A percentile compares a stretch with the other conserved stretches of the same genome.
Evolutionary conservation across 225 moss, liverwort and hornwort species (phyloP).

Genomic region (Climacium dendroides): DNA sequence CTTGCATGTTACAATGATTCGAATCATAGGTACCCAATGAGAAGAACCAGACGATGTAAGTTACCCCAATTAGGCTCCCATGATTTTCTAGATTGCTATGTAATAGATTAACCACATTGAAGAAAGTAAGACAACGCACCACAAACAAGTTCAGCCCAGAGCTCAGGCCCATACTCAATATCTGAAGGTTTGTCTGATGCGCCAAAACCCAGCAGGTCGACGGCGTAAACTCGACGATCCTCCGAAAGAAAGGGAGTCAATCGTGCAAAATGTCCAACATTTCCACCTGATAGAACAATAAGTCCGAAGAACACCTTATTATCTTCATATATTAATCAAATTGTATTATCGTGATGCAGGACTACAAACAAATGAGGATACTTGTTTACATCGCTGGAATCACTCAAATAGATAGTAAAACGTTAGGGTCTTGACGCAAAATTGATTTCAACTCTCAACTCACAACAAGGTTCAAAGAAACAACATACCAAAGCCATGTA

Average conservation of each 20-base stretch:
- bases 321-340: not conserved
- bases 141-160: constrained; percentile 80
- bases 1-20: not conserved
- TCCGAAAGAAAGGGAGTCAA: constrained; percentile 74
- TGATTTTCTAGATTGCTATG: not conserved
- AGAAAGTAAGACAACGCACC: constrained; percentile 20
- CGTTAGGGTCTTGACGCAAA: not conserved
- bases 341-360: not conserved
- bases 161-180: constrained; percentile 70
- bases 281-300: constrained; percentile 47
- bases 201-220: constrained; percentile 90
- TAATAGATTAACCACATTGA: not conserved
- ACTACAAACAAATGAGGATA: not conserved
- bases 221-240: constrained; percentile 71
- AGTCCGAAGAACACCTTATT: not conserved
- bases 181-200: constrained; percentile 75
- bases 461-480: not conserved
- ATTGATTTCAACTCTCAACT: not conserved
- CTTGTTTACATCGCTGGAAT: not conserved
- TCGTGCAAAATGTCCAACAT: constrained; percentile 86
- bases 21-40: not conserved
- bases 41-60: not conserved
- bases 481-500: constrained; percentile 88
- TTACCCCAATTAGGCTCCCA: not conserved
- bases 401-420: not conserved